Base-by-base conservation (phyloP, 768 basidiomycete genomes). In the Suillus cothurnatus region DNA sequence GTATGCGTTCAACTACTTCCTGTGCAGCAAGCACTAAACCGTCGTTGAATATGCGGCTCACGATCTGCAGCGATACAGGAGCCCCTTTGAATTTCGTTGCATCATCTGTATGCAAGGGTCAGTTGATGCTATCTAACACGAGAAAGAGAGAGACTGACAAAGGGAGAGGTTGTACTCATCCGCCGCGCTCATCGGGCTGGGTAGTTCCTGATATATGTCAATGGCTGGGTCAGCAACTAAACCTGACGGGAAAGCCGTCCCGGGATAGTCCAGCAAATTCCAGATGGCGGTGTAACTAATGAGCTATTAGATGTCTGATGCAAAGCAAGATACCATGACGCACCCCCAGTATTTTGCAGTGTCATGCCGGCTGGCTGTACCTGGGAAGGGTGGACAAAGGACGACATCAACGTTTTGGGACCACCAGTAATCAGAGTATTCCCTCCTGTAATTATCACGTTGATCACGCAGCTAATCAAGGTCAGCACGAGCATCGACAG, bases 231-330 rank as follows among this genome's bases (percentile, higher is more conserved):
- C 43, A 45, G 38, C 64, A 34, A 4, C 17, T 28, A 68, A 63
- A 17, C 80, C 78, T 28, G 77, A 77, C 6, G 81, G 81, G 71
- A 82, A 78, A 9, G 78, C 76, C 9, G 72, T 75, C 11, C 72
- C 74, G 7, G 81, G 75, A 62, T 80, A 81, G 68, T 82, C 81
- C 17, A 78, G 70, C 19, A 84, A 67, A 65, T 85, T 85, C 75
- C 78, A 81, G 34, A 80, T 68, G 15, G 73, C 76, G 0, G 82
- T 81, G 64, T 82, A 83, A 7, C 79, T 79, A 45, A n/a, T 23
- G 47, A 57, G 36, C 28, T 31, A 19, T 50, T 50, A 50, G 49
- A 36, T 36, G 38, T 41, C 74, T 74, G 62, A 11, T 39, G n/a
- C 6, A 12, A n/a, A 36, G 6, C 32, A 5, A 36, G 7, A 15